These are phyloP conservation scores for Psidium friedrichsthalianum DNA, from an alignment of 345 rosid species.

Conservation along the genomic window DNA sequence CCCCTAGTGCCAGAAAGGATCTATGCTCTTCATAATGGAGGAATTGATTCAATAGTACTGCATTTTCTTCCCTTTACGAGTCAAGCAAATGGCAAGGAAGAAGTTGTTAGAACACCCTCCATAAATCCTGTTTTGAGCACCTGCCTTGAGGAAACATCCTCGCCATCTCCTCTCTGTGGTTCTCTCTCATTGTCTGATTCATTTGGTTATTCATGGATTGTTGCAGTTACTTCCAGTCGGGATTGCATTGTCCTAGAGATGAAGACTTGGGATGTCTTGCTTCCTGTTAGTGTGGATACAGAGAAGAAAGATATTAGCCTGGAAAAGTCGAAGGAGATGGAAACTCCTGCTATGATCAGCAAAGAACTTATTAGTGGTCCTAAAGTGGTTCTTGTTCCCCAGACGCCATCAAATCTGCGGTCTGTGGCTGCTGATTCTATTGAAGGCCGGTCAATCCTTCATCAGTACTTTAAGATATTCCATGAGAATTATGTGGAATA, in stretches of 20 bases:
- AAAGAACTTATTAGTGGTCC: conserved; percentile 91
- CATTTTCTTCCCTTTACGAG: conserved; percentile 93
- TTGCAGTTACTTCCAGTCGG: conserved; percentile 44
- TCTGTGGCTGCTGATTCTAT: conserved; percentile 78
- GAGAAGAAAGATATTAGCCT: conserved; percentile 21
- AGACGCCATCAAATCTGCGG: conserved; percentile 56
- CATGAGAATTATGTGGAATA: conserved; percentile 91
- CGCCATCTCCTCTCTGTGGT: conserved; percentile 48
- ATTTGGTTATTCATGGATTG: conserved; percentile 89
- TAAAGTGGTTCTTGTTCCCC: conserved; percentile 61
- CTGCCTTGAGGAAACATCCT: conserved; percentile 55
- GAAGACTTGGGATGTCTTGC: conserved; percentile 72
- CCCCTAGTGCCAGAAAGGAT: conserved; percentile 81
- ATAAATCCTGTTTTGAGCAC: conserved; percentile 83
- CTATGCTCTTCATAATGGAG: conserved; percentile 67
- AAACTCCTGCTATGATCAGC: conserved; percentile 54
- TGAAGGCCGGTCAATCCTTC: conserved; percentile 78
- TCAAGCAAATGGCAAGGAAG: conserved; percentile 65
- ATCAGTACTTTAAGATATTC: conserved; percentile 85
- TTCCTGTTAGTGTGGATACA: conserved; percentile 49
- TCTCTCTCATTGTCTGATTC: conserved; percentile 66
- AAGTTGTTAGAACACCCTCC: conserved; percentile 57
- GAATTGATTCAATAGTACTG: conserved; percentile 75
- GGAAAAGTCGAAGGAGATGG: conserved; percentile 33
- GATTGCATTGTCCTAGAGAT: conserved; percentile 87